These are phyloP conservation scores for Saccharomycopsis sp. DNA, from an alignment of 805 yeast species.

Conservation along the genomic window DNA sequence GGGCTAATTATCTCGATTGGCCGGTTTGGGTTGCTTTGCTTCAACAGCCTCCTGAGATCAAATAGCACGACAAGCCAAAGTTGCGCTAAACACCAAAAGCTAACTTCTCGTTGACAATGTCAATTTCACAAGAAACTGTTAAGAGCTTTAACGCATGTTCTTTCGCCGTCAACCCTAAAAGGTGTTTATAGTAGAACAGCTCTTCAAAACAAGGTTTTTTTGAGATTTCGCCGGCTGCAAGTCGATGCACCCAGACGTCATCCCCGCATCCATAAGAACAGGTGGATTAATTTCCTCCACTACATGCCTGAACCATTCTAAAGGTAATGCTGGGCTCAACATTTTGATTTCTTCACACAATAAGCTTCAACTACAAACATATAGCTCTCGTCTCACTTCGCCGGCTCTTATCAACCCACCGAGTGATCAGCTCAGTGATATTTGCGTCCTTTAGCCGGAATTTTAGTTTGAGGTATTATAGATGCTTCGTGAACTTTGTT, in stretches of 20 bases:
- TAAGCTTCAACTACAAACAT: neutral
- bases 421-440: neutral
- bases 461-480: neutral
- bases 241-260: neutral
- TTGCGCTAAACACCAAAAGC: too few species aligned
- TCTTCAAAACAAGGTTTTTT: neutral
- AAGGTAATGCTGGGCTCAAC: too few species aligned
- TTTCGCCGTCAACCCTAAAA: slow-evolving; percentile 1
- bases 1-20: too few species aligned
- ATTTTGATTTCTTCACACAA: neutral
- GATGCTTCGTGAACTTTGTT: neutral
- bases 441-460: neutral
- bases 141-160: too few species aligned
- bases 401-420: neutral
- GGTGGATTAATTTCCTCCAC: too few species aligned
- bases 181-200: neutral
- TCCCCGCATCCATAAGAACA: too few species aligned
- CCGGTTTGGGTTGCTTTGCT: too few species aligned
- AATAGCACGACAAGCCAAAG: too few species aligned
- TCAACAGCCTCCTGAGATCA: too few species aligned
- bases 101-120: too few species aligned
- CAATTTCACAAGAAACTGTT: too few species aligned
- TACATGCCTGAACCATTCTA: too few species aligned
- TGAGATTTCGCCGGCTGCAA: slow-evolving; percentile 2
- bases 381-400: neutral